Evolutionary conservation across 257 asterid species (phyloP).

Genomic region (Henckelia pumila): DNA sequence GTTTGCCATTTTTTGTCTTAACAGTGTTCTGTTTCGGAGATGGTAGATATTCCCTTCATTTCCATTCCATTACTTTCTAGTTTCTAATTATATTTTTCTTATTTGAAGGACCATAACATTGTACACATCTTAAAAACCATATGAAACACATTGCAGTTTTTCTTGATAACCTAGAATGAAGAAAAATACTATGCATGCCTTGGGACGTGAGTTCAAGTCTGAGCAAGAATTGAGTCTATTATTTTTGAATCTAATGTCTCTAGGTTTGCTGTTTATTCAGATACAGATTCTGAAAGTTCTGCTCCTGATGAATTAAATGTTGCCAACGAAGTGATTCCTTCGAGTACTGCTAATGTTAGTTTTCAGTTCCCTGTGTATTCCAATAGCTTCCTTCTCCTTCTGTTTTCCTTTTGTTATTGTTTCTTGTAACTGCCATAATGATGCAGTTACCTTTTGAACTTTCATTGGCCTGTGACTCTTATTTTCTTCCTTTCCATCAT

Average conservation of each 20-base stretch:
- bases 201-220: background rate
- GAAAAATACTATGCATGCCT: background rate
- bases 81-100: too few species aligned
- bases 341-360: conserved; percentile 37
- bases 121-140: background rate
- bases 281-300: conserved; percentile 53
- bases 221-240: background rate
- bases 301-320: conserved; percentile 42
- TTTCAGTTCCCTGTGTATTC: conserved; percentile 1
- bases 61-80: background rate
- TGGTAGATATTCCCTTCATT: background rate
- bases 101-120: background rate
- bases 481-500: conserved; percentile 16
- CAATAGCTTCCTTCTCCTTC: background rate
- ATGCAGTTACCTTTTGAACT: background rate
- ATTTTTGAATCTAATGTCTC: background rate
- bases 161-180: background rate
- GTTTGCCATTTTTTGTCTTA: too few species aligned
- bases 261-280: conserved; percentile 30
- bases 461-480: background rate
- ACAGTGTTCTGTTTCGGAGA: background rate
- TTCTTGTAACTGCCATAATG: background rate
- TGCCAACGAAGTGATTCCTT: conserved; percentile 36
- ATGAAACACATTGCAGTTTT: background rate
- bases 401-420: background rate